Evolutionary conservation across 208 protist species (phyloP), one percentile per base, ranked within the genome.

Genomic region (Novymonas esmeraldas): DNA sequence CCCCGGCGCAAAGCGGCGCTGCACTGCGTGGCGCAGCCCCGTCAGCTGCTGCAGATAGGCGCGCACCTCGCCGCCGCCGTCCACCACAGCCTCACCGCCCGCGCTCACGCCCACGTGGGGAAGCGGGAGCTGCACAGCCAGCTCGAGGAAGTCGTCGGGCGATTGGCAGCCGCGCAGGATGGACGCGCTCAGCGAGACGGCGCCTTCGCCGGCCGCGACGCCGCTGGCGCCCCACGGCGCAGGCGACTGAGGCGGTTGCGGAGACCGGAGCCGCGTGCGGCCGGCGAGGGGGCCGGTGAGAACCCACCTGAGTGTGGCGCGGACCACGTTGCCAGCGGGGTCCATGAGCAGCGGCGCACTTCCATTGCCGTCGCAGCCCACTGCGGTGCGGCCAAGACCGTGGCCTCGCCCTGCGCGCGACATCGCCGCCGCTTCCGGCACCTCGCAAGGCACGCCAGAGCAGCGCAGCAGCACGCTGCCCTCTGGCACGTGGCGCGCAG

Each of bases 401-500:
- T 45, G 6, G n/a, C n/a, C n/a, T n/a, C n/a, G n/a, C n/a, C n/a
- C n/a, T n/a, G n/a, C n/a, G n/a, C n/a, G n/a, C 18, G 22, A 16
- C 11, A 5, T 34, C 0, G 9, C 26, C 16, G 36, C 24, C 14
- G 7, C 1, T 7, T 3, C 1, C 2, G 26, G 7, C 11, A 18
- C 22, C 33, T 68, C 61, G 26, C 61, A 24, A 2, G 70, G 70
- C n/a, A 44, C 61, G 1, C 70, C 61, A 20, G 52, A 61, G 2
- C 26, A 22, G 3, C 75, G 75, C 36, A 96, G 78, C 54, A 96
- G 71, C 20, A 83, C 61, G 18, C 78, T 69, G 24, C 81, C 80
- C 22, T 69, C 51, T 22, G 88, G 79, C 31, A 93, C 82, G 38
- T 82, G 51, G 31, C 85, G 78, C 18, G 83, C 85, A 1, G 90